phyloP scores from a whole-genome alignment of 495 filamentous ascomycete genomes.

The Elasticomyces elasticus region DNA sequence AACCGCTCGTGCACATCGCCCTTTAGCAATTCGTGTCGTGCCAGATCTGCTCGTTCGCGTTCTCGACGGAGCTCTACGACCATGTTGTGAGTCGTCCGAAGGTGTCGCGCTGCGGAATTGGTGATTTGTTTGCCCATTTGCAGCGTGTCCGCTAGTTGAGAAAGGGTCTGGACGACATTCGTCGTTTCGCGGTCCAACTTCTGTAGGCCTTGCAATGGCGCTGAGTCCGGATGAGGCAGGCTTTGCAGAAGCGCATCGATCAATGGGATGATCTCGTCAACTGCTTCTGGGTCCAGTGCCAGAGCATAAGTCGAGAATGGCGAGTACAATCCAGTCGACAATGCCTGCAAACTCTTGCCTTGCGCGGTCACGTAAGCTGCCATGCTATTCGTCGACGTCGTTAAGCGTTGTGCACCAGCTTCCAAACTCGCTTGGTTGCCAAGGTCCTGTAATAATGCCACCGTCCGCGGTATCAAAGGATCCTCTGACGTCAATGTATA shows the following conservation, averaged over 20 bases:
- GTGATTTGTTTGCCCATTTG: constrained; percentile 90
- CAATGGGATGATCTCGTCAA: constrained; percentile 8
- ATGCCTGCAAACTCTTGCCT: constrained; percentile 10
- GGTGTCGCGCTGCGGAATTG: constrained; percentile 60
- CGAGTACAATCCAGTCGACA: constrained; percentile 14
- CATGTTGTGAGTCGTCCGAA: constrained; percentile 66
- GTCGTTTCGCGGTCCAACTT: constrained; percentile 66
- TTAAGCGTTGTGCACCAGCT: constrained; percentile 15
- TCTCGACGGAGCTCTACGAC: constrained; percentile 76
- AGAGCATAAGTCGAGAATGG: constrained; percentile 2
- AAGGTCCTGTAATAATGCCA: constrained; percentile 19
- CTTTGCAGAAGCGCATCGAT: constrained; percentile 9
- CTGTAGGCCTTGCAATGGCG: constrained; percentile 64
- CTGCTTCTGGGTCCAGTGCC: constrained; percentile 2
- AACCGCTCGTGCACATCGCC: constrained; percentile 66
- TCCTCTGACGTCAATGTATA: constrained; percentile 9
- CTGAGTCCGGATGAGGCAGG: constrained; percentile 44
- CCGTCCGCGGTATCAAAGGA: constrained; percentile 14
- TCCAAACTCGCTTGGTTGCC: constrained; percentile 21
- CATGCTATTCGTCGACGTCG: constrained; percentile 19
- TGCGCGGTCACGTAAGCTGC: constrained; percentile 17
- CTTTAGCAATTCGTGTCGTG: constrained; percentile 64
- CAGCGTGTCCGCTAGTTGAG: constrained; percentile 78
- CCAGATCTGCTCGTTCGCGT: constrained; percentile 69
- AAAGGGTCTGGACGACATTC: constrained; percentile 69